Evolutionary conservation across 306 rosid genomes (phyloP), one percentile per base, ranked within the genome.

Genomic region (Malus fusca): DNA sequence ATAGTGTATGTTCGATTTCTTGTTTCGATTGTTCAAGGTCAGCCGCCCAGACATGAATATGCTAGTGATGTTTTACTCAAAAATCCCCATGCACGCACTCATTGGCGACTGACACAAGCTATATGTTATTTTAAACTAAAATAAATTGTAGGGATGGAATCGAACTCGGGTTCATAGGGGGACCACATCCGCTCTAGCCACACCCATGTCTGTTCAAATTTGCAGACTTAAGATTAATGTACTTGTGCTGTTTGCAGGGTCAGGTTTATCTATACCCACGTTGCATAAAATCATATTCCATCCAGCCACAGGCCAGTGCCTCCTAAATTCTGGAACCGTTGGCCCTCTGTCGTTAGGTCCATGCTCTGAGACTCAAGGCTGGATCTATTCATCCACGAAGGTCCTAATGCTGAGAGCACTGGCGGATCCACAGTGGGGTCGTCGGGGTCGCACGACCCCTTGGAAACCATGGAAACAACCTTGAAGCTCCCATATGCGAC

Each of bases 271-370:
- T 48, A 48, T 17, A 21, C 69, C 68, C 11, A 65, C 53, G 60
- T 46, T 43, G 66, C 68, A 84, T 60, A 89, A 86, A 82, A 71
- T 90, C 12, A 88, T 94, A 30, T 90, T 82, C 51, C 98, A 94
- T 78, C 97, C 98, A 48, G 67, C 72, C 44, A 90, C 95, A 0
- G 93, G 98, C 23, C 87, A 86, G 3, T 94, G 97, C 18, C 83
- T 94, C 7, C 60, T 71, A 28, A 78, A 90, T 73, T 79, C 76
- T 61, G 82, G 90, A 40, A 5, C 76, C 6, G 21, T 25, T 28
- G 88, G 81, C 2, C 88, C 93, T 68, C 65, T 92, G 30, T 74
- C n/a, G n/a, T 76, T 94, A 42, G 95, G 92, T 15, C 83, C 89
- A 17, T 94, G 98, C 77, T 8, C 82, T 4, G 59, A 46, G 17